These are phyloP conservation scores for Arxiozyma bovina DNA, from an alignment of 1,139 yeast species.

Conservation along the genomic window DNA sequence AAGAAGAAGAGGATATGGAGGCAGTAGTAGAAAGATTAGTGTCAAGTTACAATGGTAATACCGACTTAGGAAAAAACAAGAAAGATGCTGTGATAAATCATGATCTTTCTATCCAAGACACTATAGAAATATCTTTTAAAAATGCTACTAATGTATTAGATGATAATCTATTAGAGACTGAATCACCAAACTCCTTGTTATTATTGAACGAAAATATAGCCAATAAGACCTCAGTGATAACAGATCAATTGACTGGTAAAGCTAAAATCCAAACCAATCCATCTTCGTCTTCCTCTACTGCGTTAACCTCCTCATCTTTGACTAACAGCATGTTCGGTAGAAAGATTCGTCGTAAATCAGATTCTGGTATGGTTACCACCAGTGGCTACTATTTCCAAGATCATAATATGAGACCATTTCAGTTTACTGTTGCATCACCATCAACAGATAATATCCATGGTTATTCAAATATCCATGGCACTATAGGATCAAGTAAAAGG, in stretches of 20 bases:
- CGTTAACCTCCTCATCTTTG: background rate
- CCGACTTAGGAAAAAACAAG: background rate
- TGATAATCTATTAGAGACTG: conserved; percentile 23
- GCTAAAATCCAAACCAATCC: conserved; percentile 2
- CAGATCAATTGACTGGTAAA: background rate
- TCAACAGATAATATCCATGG: conserved; percentile 1
- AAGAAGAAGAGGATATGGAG: background rate
- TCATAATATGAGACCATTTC: background rate
- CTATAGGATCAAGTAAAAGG: conserved; percentile 1
- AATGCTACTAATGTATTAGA: conserved; percentile 14
- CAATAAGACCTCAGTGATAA: background rate
- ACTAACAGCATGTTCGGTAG: background rate
- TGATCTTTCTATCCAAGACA: background rate
- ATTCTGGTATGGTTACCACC: conserved; percentile 5
- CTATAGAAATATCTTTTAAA: conserved; percentile 4
- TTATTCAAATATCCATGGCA: background rate
- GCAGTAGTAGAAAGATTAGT: background rate
- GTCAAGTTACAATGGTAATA: background rate
- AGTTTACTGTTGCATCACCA: background rate
- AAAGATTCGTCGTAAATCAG: conserved; percentile 8
- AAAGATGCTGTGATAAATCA: background rate
- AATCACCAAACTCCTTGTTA: conserved; percentile 18
- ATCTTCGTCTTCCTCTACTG: background rate
- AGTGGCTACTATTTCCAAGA: background rate
- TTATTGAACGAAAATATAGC: conserved; percentile 13